phyloP scores from a whole-genome alignment of 139 green algal species.

The Asterochloris sp. region DNA sequence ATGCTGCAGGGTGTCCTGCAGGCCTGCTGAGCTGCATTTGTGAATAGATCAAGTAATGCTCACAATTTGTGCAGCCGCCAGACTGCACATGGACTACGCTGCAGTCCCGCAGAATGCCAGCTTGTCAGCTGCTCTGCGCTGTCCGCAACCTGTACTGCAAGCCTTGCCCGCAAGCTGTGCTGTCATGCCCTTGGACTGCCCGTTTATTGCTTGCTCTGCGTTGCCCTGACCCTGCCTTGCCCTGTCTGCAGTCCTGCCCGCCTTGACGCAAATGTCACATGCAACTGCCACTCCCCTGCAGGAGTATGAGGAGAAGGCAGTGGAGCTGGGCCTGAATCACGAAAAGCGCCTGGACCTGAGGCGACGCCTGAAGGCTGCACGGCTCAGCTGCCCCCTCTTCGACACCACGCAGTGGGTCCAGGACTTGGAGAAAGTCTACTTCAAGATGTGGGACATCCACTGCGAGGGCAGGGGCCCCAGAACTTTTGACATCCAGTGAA shows the following conservation, averaged over 20 bases:
- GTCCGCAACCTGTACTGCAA: too few relatives aligned
- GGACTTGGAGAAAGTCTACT: slow-evolving; percentile 69
- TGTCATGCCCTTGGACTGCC: too few relatives aligned
- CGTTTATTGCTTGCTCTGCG: too few relatives aligned
- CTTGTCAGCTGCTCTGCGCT: too few relatives aligned
- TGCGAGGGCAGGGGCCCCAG: slow-evolving; percentile 47
- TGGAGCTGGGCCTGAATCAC: slow-evolving; percentile 64
- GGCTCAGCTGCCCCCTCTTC: slow-evolving; percentile 77
- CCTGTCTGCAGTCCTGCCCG: too few relatives aligned
- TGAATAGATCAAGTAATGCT: neutral
- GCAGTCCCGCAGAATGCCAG: too few relatives aligned
- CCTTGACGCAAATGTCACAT: too few relatives aligned
- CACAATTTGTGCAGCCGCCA: too few relatives aligned
- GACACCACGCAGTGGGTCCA: slow-evolving; percentile 76
- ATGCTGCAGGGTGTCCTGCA: neutral
- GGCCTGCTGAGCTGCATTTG: neutral
- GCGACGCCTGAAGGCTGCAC: slow-evolving; percentile 41
- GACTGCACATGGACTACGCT: too few relatives aligned
- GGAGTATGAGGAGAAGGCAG: slow-evolving; percentile 74
- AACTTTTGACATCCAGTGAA: slow-evolving; percentile 53
- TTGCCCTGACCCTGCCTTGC: too few relatives aligned
- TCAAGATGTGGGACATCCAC: slow-evolving; percentile 85
- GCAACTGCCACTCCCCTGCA: neutral
- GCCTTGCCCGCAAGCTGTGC: too few relatives aligned
- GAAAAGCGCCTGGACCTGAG: slow-evolving; percentile 46